Evolutionary conservation across 306 rosid genomes (phyloP).

Genomic region (Pachyrhizus erosus): DNA sequence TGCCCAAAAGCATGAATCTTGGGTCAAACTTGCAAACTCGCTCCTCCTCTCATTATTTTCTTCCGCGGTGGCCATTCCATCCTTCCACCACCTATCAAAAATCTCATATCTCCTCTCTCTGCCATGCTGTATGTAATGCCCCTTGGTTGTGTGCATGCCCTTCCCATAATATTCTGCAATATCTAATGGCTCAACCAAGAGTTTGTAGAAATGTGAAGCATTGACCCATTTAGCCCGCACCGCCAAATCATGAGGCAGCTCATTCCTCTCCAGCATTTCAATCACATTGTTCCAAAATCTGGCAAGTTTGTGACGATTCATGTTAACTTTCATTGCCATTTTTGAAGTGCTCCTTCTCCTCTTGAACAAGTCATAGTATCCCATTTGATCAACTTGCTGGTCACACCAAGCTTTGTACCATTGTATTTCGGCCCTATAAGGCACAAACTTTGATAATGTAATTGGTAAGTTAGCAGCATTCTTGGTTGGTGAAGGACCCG

Average conservation of each 20-base stretch:
- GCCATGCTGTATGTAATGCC: constrained; percentile 74
- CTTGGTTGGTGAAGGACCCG: constrained; percentile 60
- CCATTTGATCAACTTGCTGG: constrained; percentile 56
- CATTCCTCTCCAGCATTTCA: constrained; percentile 55
- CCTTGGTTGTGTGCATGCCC: constrained; percentile 53
- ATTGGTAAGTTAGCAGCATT: constrained; percentile 62
- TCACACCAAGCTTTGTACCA: constrained; percentile 72
- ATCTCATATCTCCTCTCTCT: constrained; percentile 69
- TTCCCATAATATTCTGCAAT: constrained; percentile 75
- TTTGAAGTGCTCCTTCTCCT: constrained; percentile 46
- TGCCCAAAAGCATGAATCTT: constrained; percentile 91
- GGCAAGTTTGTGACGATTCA: constrained; percentile 72
- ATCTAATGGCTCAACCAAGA: constrained; percentile 83
- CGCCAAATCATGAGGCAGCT: constrained; percentile 66
- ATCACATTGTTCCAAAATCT: constrained; percentile 67
- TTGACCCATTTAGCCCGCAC: constrained; percentile 65
- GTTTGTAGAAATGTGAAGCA: constrained; percentile 64
- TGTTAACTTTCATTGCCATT: constrained; percentile 58
- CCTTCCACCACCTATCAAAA: constrained; percentile 82
- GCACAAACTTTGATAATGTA: constrained; percentile 55
- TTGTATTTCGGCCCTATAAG: constrained; percentile 70
- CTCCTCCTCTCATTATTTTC: constrained; percentile 55
- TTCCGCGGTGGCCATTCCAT: constrained; percentile 30
- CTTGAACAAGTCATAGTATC: constrained; percentile 82
- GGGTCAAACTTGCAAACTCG: constrained; percentile 74